These are phyloP conservation scores for Beta corolliflora DNA, from an alignment of 179 eudicot genomes.

Conservation along the genomic window DNA sequence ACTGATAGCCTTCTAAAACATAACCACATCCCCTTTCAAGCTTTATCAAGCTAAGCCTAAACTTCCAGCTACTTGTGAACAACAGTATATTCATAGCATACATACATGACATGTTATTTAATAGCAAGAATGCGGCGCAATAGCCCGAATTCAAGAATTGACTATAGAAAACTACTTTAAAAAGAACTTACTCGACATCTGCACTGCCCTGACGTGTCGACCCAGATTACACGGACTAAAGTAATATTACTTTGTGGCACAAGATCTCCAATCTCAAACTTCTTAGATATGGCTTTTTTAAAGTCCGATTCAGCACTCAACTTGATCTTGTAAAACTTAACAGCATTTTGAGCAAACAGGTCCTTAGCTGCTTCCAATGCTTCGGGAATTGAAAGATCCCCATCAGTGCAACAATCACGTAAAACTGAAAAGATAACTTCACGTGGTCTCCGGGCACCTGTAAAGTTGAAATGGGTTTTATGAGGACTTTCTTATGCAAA, in stretches of 20 bases:
- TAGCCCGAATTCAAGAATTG: neutral
- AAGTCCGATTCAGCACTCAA: constrained; percentile 26
- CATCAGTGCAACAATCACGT: constrained; percentile 74
- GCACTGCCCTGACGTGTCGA: constrained; percentile 89
- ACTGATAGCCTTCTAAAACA: neutral
- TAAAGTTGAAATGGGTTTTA: neutral
- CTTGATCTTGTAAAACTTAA: constrained; percentile 61
- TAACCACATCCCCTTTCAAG: neutral
- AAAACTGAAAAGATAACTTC: constrained; percentile 84
- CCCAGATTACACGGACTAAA: constrained; percentile 85
- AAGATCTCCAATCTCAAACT: constrained; percentile 22
- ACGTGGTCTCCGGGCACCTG: constrained; percentile 92
- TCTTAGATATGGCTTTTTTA: constrained; percentile 27
- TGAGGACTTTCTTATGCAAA: neutral
- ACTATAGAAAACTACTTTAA: neutral
- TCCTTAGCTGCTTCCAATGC: constrained; percentile 83
- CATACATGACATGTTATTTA: neutral
- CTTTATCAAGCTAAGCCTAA: neutral
- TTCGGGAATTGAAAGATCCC: constrained; percentile 84
- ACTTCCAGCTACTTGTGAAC: neutral
- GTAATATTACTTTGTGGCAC: constrained; percentile 42
- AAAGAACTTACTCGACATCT: constrained; percentile 82
- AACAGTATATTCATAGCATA: neutral
- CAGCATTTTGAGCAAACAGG: constrained; percentile 79
- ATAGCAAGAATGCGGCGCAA: neutral